Percentiles rank a stretch among this genome's conserved stretches.
phyloP scores from a whole-genome alignment of 2,329 filamentous ascomycete genomes.

The Nigrospora oryzae region DNA sequence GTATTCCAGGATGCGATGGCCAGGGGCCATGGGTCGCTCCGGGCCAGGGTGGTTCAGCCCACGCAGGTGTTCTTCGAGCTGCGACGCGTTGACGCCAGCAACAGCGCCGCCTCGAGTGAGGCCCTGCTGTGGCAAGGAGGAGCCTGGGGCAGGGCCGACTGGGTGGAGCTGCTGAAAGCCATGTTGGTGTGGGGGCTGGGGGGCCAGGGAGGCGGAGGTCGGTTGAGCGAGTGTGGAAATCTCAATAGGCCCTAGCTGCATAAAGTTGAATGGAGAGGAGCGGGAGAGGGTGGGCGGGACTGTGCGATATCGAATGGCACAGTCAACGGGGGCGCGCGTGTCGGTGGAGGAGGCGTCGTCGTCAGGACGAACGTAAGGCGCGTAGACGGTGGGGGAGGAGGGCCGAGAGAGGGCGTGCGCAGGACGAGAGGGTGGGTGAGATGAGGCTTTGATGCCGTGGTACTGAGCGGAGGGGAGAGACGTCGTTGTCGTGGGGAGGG shows the following conservation, averaged over 20 bases:
- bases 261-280: conserved; percentile 43
- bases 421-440: too few species aligned
- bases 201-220: conserved; percentile 21
- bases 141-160: conserved; percentile 29
- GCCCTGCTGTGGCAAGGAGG: conserved; percentile 26
- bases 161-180: conserved; percentile 36
- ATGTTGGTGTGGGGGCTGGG: conserved; percentile 41
- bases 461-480: too few species aligned
- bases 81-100: conserved; percentile 12
- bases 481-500: too few species aligned
- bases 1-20: conserved; percentile 50
- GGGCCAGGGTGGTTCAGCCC: conserved; percentile 37
- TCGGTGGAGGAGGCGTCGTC: too few species aligned
- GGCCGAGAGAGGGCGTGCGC: too few species aligned
- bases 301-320: conserved; percentile 44
- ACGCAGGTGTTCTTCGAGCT: conserved; percentile 41
- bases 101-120: conserved; percentile 10
- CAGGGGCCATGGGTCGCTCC: conserved; percentile 23
- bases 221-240: conserved; percentile 16
- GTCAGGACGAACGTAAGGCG: too few species aligned
- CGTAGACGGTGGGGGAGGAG: too few species aligned
- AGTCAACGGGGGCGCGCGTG: conserved; percentile 25
- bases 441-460: too few species aligned
- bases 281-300: conserved; percentile 25
- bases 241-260: conserved; percentile 50